Evolutionary conservation across 768 basidiomycete genomes (phyloP).

Genomic region (Collybiopsis confluens): DNA sequence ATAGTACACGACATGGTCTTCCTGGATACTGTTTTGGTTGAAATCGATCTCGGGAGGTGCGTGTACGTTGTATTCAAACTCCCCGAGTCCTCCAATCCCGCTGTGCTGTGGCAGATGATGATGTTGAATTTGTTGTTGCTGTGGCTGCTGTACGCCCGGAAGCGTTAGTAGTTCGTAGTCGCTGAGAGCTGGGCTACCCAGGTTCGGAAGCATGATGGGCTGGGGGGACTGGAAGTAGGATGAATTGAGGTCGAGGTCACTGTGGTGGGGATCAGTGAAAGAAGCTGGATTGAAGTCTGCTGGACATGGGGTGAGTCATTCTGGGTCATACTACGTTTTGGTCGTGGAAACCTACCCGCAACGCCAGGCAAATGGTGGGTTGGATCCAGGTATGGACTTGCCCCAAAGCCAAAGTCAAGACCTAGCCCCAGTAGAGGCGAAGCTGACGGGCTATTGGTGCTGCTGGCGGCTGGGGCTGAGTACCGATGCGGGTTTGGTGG

Average conservation of each 20-base stretch:
- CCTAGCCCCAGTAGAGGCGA: slow-evolving; percentile 21
- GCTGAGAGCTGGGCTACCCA: slow-evolving; percentile 22
- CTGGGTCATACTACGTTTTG: slow-evolving; percentile 14
- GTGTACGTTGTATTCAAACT: slow-evolving; percentile 30
- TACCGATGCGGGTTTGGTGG: slow-evolving; percentile 22
- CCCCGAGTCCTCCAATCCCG: no score
- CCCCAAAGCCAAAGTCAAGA: slow-evolving; percentile 16
- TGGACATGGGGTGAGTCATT: slow-evolving; percentile 16
- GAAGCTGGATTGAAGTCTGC: slow-evolving; percentile 33
- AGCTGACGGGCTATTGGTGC: slow-evolving; percentile 13
- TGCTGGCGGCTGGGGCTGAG: slow-evolving; percentile 26
- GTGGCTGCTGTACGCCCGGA: slow-evolving; percentile 22
- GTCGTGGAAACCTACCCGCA: slow-evolving; percentile 33
- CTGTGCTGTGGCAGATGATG: slow-evolving; percentile 7
- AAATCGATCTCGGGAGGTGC: slow-evolving; percentile 20
- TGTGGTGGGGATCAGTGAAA: slow-evolving; percentile 28
- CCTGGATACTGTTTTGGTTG: slow-evolving; percentile 41
- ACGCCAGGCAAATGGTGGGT: slow-evolving; percentile 31
- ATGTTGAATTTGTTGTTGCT: no score
- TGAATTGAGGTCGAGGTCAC: slow-evolving; percentile 24
- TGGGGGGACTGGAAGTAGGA: slow-evolving; percentile 26
- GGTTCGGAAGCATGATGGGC: slow-evolving; percentile 22
- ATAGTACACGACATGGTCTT: slow-evolving; percentile 67
- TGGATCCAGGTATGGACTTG: slow-evolving; percentile 17
- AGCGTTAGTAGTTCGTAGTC: slow-evolving; percentile 30